A percentile compares a stretch with the other conserved stretches of the same genome.
These are phyloP conservation scores for Pochonia chlamydosporia DNA, from an alignment of 2,329 filamentous ascomycete genomes.

Conservation along the genomic window DNA sequence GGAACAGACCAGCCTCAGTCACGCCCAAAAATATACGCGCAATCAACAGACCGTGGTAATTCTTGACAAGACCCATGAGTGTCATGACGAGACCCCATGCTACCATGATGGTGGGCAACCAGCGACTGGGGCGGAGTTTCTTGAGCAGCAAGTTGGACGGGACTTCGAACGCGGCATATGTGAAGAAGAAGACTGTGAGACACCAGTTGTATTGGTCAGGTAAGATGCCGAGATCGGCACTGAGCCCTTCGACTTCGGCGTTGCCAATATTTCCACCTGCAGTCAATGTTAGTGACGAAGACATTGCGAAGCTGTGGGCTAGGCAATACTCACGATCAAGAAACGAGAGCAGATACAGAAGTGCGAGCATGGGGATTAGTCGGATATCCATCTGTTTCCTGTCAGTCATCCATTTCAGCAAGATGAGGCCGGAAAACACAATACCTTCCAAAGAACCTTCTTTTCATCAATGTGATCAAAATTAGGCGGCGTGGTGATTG, in stretches of 20 bases:
- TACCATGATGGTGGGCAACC: conserved; percentile 72
- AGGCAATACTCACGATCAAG: conserved; percentile 45
- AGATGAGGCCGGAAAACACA: conserved; percentile 1
- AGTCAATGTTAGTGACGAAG: not conserved
- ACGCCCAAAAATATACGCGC: conserved; percentile 56
- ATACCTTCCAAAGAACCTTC: conserved; percentile 50
- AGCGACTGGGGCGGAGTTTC: conserved; percentile 64
- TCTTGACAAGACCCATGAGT: conserved; percentile 46
- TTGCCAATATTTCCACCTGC: conserved; percentile 57
- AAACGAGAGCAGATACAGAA: conserved; percentile 64
- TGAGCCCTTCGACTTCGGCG: conserved; percentile 57
- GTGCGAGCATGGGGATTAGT: conserved; percentile 56
- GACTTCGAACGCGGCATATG: conserved; percentile 70
- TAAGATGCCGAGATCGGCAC: conserved; percentile 50
- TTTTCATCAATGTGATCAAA: conserved; percentile 35
- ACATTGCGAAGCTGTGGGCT: not conserved
- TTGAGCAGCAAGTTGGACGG: conserved; percentile 77
- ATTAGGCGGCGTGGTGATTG: not conserved
- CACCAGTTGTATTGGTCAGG: conserved; percentile 66
- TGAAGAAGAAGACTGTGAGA: conserved; percentile 69
- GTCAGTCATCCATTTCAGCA: not conserved
- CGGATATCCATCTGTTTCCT: conserved; percentile 41
- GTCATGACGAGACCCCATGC: conserved; percentile 46
- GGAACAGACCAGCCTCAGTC: conserved; percentile 62
- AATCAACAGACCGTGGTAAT: conserved; percentile 39